A percentile compares a stretch with the other conserved stretches of the same genome.
Conservation (phyloP, 2,329 filamentous ascomycete species). For the Pseudonectria foliicola region DNA sequence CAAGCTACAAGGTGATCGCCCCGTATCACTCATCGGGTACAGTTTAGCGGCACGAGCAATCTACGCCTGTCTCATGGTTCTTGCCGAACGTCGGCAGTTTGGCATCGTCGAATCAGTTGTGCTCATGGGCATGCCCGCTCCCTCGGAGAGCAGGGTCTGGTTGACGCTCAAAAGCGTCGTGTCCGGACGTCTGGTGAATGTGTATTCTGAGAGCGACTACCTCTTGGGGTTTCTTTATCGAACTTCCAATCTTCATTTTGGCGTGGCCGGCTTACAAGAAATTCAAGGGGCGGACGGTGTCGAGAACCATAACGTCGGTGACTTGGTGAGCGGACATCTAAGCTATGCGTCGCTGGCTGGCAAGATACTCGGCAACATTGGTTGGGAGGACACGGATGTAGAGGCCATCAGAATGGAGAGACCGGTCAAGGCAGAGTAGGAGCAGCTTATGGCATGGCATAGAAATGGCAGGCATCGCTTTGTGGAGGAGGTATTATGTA, state of each 20-base stretch:
- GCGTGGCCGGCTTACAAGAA: conserved; percentile 75
- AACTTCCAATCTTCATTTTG: conserved; percentile 71
- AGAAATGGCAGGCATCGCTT: conserved; percentile 7
- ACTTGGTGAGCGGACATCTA: conserved; percentile 61
- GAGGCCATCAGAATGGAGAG: conserved; percentile 21
- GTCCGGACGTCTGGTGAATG: conserved; percentile 78
- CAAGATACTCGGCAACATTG: conserved; percentile 57
- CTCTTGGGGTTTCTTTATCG: conserved; percentile 85
- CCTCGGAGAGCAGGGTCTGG: conserved; percentile 68
- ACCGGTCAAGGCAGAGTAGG: conserved; percentile 6
- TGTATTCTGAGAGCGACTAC: conserved; percentile 81
- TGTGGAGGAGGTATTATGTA: conserved; percentile 2
- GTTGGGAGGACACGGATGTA: conserved; percentile 58
- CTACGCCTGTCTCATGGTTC: conserved; percentile 70
- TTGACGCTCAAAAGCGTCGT: conserved; percentile 70
- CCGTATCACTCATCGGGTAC: conserved; percentile 75
- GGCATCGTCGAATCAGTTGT: conserved; percentile 81
- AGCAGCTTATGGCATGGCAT: no score
- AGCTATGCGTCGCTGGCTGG: conserved; percentile 63
- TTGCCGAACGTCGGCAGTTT: conserved; percentile 77
- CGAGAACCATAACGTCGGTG: conserved; percentile 62
- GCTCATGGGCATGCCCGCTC: conserved; percentile 74
- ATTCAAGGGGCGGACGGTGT: conserved; percentile 58
- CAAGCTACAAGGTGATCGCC: conserved; percentile 73
- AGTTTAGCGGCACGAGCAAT: conserved; percentile 77